Percentiles rank a stretch among this genome's conserved stretches.
phyloP scores from a whole-genome alignment of 2,329 filamentous ascomycete genomes.

The Ophiostoma angusticollis region DNA sequence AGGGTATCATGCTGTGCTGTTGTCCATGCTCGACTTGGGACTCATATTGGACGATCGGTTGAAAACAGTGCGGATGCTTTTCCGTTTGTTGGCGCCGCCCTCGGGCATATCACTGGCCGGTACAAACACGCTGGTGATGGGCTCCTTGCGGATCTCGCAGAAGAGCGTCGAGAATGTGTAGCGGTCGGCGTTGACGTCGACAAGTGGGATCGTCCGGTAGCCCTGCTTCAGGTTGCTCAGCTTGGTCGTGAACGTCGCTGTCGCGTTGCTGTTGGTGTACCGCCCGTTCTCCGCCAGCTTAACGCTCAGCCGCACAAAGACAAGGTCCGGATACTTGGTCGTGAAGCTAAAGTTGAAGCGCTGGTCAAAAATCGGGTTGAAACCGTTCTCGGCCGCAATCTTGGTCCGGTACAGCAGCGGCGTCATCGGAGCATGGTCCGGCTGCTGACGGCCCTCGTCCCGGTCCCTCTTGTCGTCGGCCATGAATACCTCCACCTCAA shows the following conservation, averaged over 20 bases:
- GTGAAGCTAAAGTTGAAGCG: constrained; percentile 69
- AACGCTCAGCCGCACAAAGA: constrained; percentile 88
- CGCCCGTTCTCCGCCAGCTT: constrained; percentile 72
- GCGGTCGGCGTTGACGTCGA: constrained; percentile 78
- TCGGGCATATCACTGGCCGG: constrained; percentile 28
- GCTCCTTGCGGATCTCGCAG: constrained; percentile 64
- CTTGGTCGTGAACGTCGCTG: constrained; percentile 87
- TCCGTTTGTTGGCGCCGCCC: constrained; percentile 37
- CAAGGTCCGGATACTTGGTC: constrained; percentile 86
- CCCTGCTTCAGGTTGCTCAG: constrained; percentile 80
- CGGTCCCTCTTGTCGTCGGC: constrained; percentile 90
- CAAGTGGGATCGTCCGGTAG: constrained; percentile 81
- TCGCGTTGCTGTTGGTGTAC: constrained; percentile 47
- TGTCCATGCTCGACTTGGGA: constrained; percentile 36
- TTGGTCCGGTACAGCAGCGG: constrained; percentile 49
- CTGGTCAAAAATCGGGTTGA: constrained; percentile 80
- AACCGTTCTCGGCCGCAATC: constrained; percentile 77
- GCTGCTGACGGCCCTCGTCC: constrained; percentile 57
- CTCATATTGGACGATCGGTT: constrained; percentile 37
- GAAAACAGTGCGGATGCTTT: constrained; percentile 37
- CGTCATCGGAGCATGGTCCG: constrained; percentile 19
- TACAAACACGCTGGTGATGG: constrained; percentile 44
- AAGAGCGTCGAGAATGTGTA: constrained; percentile 93
- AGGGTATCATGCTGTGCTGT: constrained; percentile 14
- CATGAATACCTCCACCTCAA: constrained; percentile 89